These are phyloP conservation scores for Nakaseomyces nivariensis DNA, from an alignment of 1,139 yeast species.

Conservation along the genomic window DNA sequence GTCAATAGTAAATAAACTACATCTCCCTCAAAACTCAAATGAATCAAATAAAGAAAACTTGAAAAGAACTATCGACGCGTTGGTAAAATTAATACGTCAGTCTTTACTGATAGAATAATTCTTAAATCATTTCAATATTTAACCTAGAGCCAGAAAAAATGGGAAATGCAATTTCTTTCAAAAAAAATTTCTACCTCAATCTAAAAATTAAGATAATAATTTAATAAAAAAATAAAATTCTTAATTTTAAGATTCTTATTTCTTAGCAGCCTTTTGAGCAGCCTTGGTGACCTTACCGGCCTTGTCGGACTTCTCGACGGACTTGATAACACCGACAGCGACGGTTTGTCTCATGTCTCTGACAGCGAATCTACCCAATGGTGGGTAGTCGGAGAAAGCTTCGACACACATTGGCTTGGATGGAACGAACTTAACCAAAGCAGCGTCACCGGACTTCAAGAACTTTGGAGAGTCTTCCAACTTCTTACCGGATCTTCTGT, in stretches of 20 bases:
- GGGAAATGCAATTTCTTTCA: neutral
- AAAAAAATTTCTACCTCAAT: too few relatives aligned
- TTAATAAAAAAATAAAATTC: too few relatives aligned
- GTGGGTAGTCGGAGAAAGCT: slow-evolving; percentile 96
- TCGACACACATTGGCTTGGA: slow-evolving; percentile 97
- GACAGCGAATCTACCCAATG: slow-evolving; percentile 98
- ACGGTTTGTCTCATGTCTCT: slow-evolving; percentile 99
- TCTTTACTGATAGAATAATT: too few relatives aligned
- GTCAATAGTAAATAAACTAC: neutral
- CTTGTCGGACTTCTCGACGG: slow-evolving; percentile 86
- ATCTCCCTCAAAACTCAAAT: neutral
- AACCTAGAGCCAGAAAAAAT: too few relatives aligned
- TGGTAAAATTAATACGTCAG: too few relatives aligned
- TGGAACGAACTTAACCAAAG: slow-evolving; percentile 84
- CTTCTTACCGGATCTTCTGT: slow-evolving; percentile 89
- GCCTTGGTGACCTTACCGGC: slow-evolving; percentile 99
- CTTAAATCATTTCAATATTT: too few relatives aligned
- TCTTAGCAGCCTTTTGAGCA: slow-evolving; percentile 11
- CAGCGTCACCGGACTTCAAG: slow-evolving; percentile 91
- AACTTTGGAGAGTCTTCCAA: slow-evolving; percentile 75
- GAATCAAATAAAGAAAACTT: too few relatives aligned
- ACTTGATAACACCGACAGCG: slow-evolving; percentile 99
- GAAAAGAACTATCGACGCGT: neutral
- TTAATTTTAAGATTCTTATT: slow-evolving; percentile 4
- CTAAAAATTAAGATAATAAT: neutral